These are phyloP conservation scores for Cerioporus squamosus DNA, from an alignment of 1,284 basidiomycete genomes.

Conservation along the genomic window DNA sequence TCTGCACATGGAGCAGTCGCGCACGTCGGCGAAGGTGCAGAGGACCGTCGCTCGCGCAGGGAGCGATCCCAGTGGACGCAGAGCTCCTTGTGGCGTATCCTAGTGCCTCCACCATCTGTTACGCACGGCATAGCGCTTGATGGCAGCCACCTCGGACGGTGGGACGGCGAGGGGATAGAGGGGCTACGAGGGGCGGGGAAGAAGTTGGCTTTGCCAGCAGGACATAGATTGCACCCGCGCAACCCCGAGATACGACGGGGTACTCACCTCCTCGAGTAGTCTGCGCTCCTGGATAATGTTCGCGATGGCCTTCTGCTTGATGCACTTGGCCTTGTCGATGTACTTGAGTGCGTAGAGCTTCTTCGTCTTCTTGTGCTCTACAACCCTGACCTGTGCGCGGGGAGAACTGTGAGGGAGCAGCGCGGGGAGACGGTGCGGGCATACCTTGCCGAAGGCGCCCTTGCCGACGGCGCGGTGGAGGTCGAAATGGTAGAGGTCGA, in stretches of 20 bases:
- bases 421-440: constrained; percentile 5
- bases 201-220: too few species aligned
- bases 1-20: too few species aligned
- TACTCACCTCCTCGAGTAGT: constrained; percentile 82
- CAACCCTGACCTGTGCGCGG: constrained; percentile 73
- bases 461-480: constrained; percentile 93
- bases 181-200: too few species aligned
- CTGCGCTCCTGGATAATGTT: constrained; percentile 95
- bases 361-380: constrained; percentile 94
- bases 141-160: too few species aligned
- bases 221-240: too few species aligned
- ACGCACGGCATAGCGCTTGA: too few species aligned
- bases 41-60: too few species aligned
- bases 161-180: too few species aligned
- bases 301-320: constrained; percentile 90
- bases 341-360: constrained; percentile 96
- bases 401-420: background rate
- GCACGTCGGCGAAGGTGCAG: too few species aligned
- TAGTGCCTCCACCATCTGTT: too few species aligned
- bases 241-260: constrained; percentile 14
- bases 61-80: too few species aligned
- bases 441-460: constrained; percentile 97
- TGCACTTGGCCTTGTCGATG: constrained; percentile 93
- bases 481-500: constrained; percentile 96
- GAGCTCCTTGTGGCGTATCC: too few species aligned